phyloP scores from a whole-genome alignment of 2,329 filamentous ascomycete species.

The Colletotrichum theobromicola region DNA sequence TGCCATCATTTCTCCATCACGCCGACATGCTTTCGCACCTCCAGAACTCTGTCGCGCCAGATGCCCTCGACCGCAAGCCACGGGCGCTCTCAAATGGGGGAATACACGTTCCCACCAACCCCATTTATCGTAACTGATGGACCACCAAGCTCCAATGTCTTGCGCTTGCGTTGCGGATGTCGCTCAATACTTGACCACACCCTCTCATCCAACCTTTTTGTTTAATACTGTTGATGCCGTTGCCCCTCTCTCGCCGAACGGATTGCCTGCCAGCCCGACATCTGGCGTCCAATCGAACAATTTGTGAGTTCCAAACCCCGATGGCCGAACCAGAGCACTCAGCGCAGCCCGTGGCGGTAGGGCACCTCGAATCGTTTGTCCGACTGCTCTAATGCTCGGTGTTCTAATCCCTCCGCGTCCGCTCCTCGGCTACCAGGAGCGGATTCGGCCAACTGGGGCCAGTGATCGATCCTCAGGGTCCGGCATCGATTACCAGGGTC shows the following conservation, averaged over 20 bases:
- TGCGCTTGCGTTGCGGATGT: neutral
- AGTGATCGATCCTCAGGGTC: conserved; percentile 15
- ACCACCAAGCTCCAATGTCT: neutral
- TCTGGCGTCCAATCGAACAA: neutral
- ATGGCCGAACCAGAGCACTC: neutral
- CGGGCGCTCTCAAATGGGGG: neutral
- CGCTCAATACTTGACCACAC: neutral
- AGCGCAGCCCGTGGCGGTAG: neutral
- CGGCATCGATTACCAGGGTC: neutral
- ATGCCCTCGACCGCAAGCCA: neutral
- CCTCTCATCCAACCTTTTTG: neutral
- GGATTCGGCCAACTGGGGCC: neutral
- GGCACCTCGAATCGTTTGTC: neutral
- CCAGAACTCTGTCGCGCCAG: neutral
- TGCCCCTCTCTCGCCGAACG: neutral
- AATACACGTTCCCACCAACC: neutral
- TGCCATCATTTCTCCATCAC: neutral
- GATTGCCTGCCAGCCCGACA: neutral
- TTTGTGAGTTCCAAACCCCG: neutral
- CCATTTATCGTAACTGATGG: neutral
- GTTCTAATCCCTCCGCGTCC: conserved; percentile 19
- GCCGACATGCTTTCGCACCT: neutral
- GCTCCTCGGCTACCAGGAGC: neutral
- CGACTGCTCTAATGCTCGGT: neutral
- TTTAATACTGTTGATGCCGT: neutral